Evolutionary conservation across 2,329 filamentous ascomycete species (phyloP).

Genomic region (Sphaerulina vaccinii): DNA sequence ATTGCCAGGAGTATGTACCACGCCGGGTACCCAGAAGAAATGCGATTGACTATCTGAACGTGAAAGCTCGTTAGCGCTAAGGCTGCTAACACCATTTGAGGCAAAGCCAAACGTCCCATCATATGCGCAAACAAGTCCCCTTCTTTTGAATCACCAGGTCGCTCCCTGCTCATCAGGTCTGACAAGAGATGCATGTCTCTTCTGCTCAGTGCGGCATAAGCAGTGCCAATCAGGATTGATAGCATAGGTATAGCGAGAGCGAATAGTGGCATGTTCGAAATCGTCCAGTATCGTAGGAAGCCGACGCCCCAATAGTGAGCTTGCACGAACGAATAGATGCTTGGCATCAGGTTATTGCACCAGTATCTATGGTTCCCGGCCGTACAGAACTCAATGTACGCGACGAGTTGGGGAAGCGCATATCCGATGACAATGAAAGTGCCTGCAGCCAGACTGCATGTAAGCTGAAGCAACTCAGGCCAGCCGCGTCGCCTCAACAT

Average conservation of each 20-base stretch:
- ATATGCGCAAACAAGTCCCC: conserved; percentile 21
- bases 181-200: neutral
- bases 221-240: conserved; percentile 63
- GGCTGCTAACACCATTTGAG: conserved; percentile 69
- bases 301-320: conserved; percentile 87
- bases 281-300: conserved; percentile 85
- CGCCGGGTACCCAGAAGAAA: conserved; percentile 82
- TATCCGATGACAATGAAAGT: conserved; percentile 66
- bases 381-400: conserved; percentile 70
- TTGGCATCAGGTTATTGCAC: conserved; percentile 73
- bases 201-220: conserved; percentile 30
- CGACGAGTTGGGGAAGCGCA: conserved; percentile 68
- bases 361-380: conserved; percentile 57
- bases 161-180: neutral
- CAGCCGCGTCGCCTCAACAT: conserved; percentile 29
- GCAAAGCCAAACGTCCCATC: conserved; percentile 62
- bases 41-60: conserved; percentile 87
- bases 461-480: conserved; percentile 18
- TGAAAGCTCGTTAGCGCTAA: conserved; percentile 80
- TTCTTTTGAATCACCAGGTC: neutral
- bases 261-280: conserved; percentile 84
- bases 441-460: conserved; percentile 62
- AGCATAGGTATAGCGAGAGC: conserved; percentile 78
- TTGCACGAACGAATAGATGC: conserved; percentile 90
- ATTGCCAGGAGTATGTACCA: conserved; percentile 83